phyloP scores from a whole-genome alignment of 257 asterid species.

The Solanum piurae region DNA sequence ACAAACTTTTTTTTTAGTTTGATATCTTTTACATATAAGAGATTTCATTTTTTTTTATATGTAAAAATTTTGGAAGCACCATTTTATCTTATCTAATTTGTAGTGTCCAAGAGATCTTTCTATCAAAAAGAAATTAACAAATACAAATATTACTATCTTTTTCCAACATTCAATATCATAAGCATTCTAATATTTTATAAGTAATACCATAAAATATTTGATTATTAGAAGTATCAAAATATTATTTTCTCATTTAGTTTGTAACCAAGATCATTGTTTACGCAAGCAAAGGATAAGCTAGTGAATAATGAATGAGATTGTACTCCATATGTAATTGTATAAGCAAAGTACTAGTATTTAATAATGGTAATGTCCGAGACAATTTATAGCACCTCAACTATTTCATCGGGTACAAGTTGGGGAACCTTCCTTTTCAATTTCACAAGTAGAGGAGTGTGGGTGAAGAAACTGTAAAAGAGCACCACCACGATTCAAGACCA shows the following conservation, averaged over 20 bases:
- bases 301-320: accelerated
- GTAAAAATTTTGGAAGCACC: accelerated
- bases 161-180: not conserved
- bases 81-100: not conserved
- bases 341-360: not conserved
- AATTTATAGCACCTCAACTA: not conserved
- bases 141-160: not conserved
- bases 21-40: not conserved
- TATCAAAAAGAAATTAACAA: not conserved
- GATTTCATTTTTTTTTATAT: not conserved
- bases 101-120: not conserved
- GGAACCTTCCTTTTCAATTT: not conserved
- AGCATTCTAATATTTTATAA: not conserved
- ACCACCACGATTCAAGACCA: not conserved
- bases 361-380: not conserved
- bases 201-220: not conserved
- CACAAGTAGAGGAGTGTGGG: too few relatives aligned
- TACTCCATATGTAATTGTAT: not conserved
- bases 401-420: not conserved
- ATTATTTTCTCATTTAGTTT: not conserved
- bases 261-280: too few relatives aligned
- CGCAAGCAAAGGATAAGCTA: not conserved
- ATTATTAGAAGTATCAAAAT: not conserved
- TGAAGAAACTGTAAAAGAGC: not conserved
- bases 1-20: accelerated